A percentile compares a stretch with the other conserved stretches of the same genome.
These are phyloP conservation scores for Nakazawaea populi DNA, from an alignment of 805 yeast species.

Conservation along the genomic window DNA sequence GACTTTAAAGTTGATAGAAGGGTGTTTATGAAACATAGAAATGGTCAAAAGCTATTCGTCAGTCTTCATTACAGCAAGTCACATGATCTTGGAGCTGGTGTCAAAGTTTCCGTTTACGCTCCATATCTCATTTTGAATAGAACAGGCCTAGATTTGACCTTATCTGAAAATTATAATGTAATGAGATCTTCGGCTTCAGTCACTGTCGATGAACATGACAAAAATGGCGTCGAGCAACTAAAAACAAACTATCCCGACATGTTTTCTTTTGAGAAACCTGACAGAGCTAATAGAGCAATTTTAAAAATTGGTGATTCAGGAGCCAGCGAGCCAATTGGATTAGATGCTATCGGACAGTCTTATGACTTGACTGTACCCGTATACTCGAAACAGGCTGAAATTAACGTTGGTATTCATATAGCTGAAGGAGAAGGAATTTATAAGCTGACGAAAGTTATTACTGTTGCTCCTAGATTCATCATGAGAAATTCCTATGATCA, in stretches of 20 bases:
- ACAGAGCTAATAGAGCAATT: conserved; percentile 59
- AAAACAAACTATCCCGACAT: conserved; percentile 53
- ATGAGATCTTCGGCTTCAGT: conserved; percentile 36
- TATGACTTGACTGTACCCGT: conserved; percentile 46
- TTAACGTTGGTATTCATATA: conserved; percentile 68
- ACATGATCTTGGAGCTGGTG: conserved; percentile 49
- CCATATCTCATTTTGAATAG: conserved; percentile 83
- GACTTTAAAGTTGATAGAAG: conserved; percentile 52
- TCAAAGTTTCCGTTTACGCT: conserved; percentile 64
- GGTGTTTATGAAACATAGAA: conserved; percentile 46
- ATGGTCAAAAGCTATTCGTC: conserved; percentile 64
- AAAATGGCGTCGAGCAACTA: conserved; percentile 20
- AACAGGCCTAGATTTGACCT: conserved; percentile 60
- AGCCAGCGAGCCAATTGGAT: conserved; percentile 69
- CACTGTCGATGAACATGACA: conserved; percentile 1
- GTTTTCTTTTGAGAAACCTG: conserved; percentile 75
- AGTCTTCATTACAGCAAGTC: conserved; percentile 56
- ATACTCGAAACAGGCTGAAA: conserved; percentile 49
- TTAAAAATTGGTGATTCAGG: conserved; percentile 62
- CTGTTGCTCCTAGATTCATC: conserved; percentile 78
- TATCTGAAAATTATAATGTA: conserved; percentile 53
- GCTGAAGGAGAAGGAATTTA: conserved; percentile 85
- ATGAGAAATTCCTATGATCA: conserved; percentile 56
- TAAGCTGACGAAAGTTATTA: conserved; percentile 67
- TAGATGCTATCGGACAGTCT: conserved; percentile 86